Evolutionary conservation across 1,284 basidiomycete genomes (phyloP).

Genomic region (Porogramme epimiltina): DNA sequence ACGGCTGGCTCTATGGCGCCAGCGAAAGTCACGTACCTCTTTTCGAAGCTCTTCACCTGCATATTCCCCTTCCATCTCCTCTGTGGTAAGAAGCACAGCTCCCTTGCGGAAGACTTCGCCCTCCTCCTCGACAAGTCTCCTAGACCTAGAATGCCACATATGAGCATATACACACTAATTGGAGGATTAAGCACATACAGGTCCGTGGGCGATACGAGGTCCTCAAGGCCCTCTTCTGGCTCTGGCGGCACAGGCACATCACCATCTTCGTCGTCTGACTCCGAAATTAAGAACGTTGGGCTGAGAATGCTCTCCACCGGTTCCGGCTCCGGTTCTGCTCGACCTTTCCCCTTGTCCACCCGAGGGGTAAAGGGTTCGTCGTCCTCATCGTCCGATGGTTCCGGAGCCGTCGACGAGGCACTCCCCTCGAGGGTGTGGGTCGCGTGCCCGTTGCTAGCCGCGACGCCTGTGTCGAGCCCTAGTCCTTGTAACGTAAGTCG

Average conservation of each 20-base stretch:
- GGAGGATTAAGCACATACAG: constrained; percentile 43
- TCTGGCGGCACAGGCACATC: constrained; percentile 46
- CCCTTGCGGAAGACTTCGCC: constrained; percentile 94
- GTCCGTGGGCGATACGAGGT: constrained; percentile 53
- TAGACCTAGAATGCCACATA: constrained; percentile 49
- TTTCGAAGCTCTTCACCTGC: constrained; percentile 82
- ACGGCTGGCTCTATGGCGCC: neutral
- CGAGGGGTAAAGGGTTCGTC: constrained; percentile 56
- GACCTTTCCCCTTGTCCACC: constrained; percentile 75
- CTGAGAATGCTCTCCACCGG: constrained; percentile 70
- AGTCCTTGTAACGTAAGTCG: constrained; percentile 47
- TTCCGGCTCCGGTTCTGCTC: constrained; percentile 67
- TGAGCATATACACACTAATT: neutral
- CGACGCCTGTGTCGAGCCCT: constrained; percentile 36
- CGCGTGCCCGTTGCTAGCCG: constrained; percentile 22
- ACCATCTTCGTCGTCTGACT: constrained; percentile 61
- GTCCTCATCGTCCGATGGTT: constrained; percentile 37
- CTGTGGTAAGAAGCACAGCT: constrained; percentile 73
- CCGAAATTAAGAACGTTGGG: constrained; percentile 65
- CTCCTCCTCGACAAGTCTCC: constrained; percentile 84
- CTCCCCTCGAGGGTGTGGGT: constrained; percentile 27
- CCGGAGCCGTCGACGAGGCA: neutral
- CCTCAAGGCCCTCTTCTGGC: constrained; percentile 33
- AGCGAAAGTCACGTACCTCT: constrained; percentile 57
- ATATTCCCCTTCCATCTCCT: constrained; percentile 84